Base-by-base conservation (phyloP, 2,329 filamentous ascomycete species). In the Aschersonia sp. region DNA sequence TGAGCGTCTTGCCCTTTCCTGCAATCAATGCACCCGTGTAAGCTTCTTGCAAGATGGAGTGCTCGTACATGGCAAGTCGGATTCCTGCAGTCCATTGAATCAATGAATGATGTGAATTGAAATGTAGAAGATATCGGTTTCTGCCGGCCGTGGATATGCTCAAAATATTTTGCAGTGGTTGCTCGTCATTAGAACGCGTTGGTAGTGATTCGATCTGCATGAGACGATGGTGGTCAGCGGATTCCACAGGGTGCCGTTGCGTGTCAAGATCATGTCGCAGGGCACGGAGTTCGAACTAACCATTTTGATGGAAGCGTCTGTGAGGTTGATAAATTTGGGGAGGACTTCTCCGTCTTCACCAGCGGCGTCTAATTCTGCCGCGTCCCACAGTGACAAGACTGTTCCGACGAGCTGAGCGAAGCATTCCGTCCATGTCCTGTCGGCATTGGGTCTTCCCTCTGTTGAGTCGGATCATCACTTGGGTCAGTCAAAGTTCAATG, bases 301-400 rank as follows among this genome's bases (percentile, higher is more conserved):
- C 88, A 97, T 96, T 66, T 94, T 95, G 57, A 98, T 88, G 0
- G 92, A 95, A 22, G 92, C 92, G 73, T 98, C 92, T 6, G 92
- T 94, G 50, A 98, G 68, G 60, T 98, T 98, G 63, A 98, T 89
- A 62, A 96, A 98, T 46, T 86, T 92, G 33, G 88, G 87, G 42
- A 90, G 70, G 44, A 94, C 85, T 60, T 94, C 86, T 54, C 82
- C 85, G 57, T 92, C 80, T 56, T 87, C 83, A 37, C 86, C 87
- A 10, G 87, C 89, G 40, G 80, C 81, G 67, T 98, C 92, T 50
- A 97, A 74, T 62, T 92, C 88, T 53, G 85, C 81, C 30, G 90
- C 89, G 66, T 98, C 90, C 92, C 92, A 98, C 45, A 97, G 70
- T 6, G 92, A 96, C 49, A 98, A 69, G 12, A 97, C 87, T 1